phyloP scores from a whole-genome alignment of 176 grass and related monocot genomes.

The Oryza australiensis region DNA sequence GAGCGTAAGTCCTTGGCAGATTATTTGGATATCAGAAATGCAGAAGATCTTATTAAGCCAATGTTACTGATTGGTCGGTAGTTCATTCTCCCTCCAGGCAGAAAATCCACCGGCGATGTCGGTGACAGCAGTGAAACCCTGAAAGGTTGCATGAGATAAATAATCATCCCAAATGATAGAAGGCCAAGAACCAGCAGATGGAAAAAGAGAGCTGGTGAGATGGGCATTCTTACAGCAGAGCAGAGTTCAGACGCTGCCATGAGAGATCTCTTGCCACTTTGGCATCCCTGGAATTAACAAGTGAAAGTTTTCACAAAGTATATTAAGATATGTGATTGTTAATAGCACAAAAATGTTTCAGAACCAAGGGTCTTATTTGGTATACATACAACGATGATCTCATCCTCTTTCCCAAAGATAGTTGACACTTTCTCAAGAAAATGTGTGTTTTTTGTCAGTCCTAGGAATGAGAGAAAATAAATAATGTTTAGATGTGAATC shows the following conservation, averaged over 20 bases:
- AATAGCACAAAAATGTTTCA: neutral
- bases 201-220: neutral
- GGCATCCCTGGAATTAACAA: constrained; percentile 60
- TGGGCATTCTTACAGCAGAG: constrained; percentile 55
- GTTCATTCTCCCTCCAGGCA: constrained; percentile 59
- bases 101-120: constrained; percentile 76
- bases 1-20: neutral
- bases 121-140: constrained; percentile 69
- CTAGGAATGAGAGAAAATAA: neutral
- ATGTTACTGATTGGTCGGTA: constrained; percentile 45
- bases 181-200: neutral
- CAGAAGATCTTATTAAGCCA: neutral
- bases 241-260: constrained; percentile 72
- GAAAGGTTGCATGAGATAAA: neutral
- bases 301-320: neutral
- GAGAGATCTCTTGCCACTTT: constrained; percentile 79
- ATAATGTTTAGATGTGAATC: neutral
- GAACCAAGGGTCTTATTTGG: neutral
- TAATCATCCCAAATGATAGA: neutral
- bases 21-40: neutral
- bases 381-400: constrained; percentile 61
- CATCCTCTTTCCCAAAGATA: constrained; percentile 52
- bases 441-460: constrained; percentile 54
- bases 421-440: constrained; percentile 67
- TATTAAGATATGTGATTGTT: neutral